These are phyloP conservation scores for Quercus ilex DNA, from an alignment of 306 rosid species.

Conservation along the genomic window DNA sequence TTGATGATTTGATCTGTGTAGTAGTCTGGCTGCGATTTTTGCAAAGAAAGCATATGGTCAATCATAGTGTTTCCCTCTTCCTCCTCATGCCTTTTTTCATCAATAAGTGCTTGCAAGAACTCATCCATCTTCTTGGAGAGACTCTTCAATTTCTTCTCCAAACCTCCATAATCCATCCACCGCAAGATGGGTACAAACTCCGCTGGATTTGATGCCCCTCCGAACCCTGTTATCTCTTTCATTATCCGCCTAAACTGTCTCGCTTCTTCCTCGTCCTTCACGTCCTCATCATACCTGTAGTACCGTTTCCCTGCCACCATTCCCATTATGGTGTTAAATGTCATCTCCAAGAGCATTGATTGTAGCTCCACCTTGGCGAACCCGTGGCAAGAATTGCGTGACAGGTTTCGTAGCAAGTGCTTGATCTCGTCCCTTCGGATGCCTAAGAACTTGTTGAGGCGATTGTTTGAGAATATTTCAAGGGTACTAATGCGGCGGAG, in stretches of 20 bases:
- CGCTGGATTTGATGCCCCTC: conserved; percentile 22
- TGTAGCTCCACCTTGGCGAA: conserved; percentile 36
- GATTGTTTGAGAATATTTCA: conserved; percentile 49
- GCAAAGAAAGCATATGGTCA: conserved; percentile 15
- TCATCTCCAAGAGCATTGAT: conserved; percentile 33
- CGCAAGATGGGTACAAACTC: conserved; percentile 45
- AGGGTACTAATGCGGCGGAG: conserved; percentile 59
- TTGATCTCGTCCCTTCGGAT: conserved; percentile 43
- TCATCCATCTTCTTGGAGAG: conserved; percentile 28
- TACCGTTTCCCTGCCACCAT: conserved; percentile 75
- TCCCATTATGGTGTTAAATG: conserved; percentile 55
- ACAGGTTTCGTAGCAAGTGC: conserved; percentile 27
- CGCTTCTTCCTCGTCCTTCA: conserved; percentile 36
- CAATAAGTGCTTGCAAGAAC: conserved; percentile 16
- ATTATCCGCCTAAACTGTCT: conserved; percentile 30
- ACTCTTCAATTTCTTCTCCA: conserved; percentile 1
- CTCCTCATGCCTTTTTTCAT: conserved; percentile 1
- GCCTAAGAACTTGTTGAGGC: conserved; percentile 23
- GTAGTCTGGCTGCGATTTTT: conserved; percentile 14
- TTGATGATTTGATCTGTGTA: conserved; percentile 24
- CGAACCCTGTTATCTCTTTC: conserved; percentile 11
- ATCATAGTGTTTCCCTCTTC: neutral
- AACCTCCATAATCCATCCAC: conserved; percentile 30
- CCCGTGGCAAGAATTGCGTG: neutral
- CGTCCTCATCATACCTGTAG: conserved; percentile 29